phyloP scores from a whole-genome alignment of 495 filamentous ascomycete genomes.

The Viridothelium virens region DNA sequence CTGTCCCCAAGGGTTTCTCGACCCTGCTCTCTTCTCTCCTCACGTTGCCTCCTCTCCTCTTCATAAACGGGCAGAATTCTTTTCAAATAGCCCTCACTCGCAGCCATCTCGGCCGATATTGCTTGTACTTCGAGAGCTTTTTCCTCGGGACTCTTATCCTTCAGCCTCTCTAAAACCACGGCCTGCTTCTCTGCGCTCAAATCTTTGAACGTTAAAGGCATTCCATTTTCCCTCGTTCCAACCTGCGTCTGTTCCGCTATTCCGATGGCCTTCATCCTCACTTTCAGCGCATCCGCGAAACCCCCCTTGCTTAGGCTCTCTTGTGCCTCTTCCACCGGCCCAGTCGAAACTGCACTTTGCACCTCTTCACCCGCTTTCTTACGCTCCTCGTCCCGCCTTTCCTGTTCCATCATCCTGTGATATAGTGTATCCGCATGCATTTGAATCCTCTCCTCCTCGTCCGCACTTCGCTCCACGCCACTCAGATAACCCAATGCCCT shows the following conservation, averaged over 20 bases:
- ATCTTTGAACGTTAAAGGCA: slow-evolving; percentile 17
- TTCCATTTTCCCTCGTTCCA: slow-evolving; percentile 3
- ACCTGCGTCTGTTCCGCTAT: neutral
- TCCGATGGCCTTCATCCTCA: slow-evolving; percentile 11
- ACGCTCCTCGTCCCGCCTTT: slow-evolving; percentile 58
- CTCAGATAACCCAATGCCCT: slow-evolving; percentile 85
- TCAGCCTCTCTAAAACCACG: slow-evolving; percentile 28
- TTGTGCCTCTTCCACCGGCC: slow-evolving; percentile 10
- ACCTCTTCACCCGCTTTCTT: slow-evolving; percentile 36
- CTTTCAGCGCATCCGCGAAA: slow-evolving; percentile 14
- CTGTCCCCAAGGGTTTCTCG: slow-evolving; percentile 34
- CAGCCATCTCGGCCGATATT: slow-evolving; percentile 30
- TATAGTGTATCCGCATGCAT: slow-evolving; percentile 90
- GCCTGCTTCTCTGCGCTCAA: slow-evolving; percentile 21
- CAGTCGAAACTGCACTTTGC: slow-evolving; percentile 25
- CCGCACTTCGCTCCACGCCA: slow-evolving; percentile 50
- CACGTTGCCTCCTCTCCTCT: slow-evolving; percentile 28
- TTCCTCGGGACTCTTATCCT: slow-evolving; percentile 25
- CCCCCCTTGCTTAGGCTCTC: slow-evolving; percentile 20
- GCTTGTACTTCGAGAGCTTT: slow-evolving; percentile 31
- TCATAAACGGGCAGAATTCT: slow-evolving; percentile 24
- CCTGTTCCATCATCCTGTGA: slow-evolving; percentile 73
- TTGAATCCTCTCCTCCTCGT: slow-evolving; percentile 82
- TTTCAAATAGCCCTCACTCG: slow-evolving; percentile 25
- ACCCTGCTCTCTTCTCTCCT: slow-evolving; percentile 30